Evolutionary conservation across 129 eudicot genomes (phyloP).

Genomic region (Solidago caesia): DNA sequence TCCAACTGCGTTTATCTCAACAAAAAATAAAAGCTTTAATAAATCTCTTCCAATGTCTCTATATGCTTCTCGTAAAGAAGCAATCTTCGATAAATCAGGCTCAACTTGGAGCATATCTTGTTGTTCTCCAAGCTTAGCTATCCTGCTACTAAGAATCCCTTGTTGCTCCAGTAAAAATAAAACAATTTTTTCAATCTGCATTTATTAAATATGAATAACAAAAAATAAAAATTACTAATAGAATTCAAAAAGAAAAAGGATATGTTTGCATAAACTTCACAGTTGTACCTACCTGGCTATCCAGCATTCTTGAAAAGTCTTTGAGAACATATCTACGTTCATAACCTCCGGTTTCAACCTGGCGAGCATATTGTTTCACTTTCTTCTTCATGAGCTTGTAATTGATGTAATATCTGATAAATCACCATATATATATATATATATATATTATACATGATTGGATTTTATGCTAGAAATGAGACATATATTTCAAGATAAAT

Average conservation of each 20-base stretch:
- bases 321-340: conserved; percentile 72
- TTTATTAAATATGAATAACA: background rate
- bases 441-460: background rate
- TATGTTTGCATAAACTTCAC: background rate
- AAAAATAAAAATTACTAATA: background rate
- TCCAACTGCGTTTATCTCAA: conserved; percentile 91
- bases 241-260: background rate
- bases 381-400: conserved; percentile 90
- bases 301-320: conserved; percentile 91
- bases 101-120: conserved; percentile 52
- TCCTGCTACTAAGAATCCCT: conserved; percentile 76
- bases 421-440: conserved; percentile 15
- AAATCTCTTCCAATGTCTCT: conserved; percentile 83
- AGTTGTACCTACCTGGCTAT: conserved; percentile 72
- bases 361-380: conserved; percentile 70
- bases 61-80: conserved; percentile 67
- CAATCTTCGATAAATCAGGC: conserved; percentile 63
- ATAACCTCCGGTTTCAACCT: conserved; percentile 53
- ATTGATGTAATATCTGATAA: conserved; percentile 73
- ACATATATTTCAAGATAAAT: background rate
- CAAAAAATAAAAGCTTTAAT: conserved; percentile 68
- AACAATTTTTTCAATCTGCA: conserved; percentile 87
- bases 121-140: conserved; percentile 60
- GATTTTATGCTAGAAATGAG: background rate
- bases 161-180: conserved; percentile 90